phyloP scores from a whole-genome alignment of 2,329 filamentous ascomycete genomes.

The Verticillium zaregamsianum region DNA sequence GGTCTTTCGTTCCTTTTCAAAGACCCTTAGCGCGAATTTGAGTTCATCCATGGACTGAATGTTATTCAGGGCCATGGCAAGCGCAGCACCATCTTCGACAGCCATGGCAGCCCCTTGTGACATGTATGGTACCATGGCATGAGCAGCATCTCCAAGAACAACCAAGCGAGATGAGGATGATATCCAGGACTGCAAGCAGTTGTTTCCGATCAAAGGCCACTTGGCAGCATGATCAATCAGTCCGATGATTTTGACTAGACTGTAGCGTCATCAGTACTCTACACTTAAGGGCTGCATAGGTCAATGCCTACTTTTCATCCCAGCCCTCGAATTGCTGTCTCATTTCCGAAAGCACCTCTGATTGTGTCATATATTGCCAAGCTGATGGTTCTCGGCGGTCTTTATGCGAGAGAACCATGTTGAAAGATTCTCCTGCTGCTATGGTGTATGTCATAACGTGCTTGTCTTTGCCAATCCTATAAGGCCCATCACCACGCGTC shows the following conservation, averaged over 20 bases:
- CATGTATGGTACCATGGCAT: constrained; percentile 40
- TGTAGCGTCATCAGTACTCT: constrained; percentile 3
- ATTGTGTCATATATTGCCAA: constrained; percentile 17
- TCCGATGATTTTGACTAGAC: constrained; percentile 28
- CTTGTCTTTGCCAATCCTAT: constrained; percentile 34
- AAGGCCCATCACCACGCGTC: no score
- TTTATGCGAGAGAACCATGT: constrained; percentile 40
- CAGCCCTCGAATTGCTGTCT: constrained; percentile 24
- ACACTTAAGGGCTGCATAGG: no score
- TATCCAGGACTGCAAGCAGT: constrained; percentile 23
- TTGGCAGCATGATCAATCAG: constrained; percentile 28
- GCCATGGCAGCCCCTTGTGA: constrained; percentile 39
- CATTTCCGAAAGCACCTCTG: constrained; percentile 26
- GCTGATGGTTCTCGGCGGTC: constrained; percentile 28
- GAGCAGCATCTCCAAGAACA: constrained; percentile 36
- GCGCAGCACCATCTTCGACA: constrained; percentile 35
- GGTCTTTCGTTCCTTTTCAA: constrained; percentile 28
- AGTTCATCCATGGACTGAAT: constrained; percentile 22
- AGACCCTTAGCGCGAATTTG: constrained; percentile 26
- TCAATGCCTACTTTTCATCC: constrained; percentile 23
- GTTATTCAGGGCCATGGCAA: constrained; percentile 25
- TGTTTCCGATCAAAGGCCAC: constrained; percentile 24
- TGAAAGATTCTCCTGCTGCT: constrained; percentile 34
- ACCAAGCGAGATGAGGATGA: constrained; percentile 23
- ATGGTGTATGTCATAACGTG: constrained; percentile 44